phyloP scores from a whole-genome alignment of 2,329 filamentous ascomycete genomes.

The Diaporthe caulivora region DNA sequence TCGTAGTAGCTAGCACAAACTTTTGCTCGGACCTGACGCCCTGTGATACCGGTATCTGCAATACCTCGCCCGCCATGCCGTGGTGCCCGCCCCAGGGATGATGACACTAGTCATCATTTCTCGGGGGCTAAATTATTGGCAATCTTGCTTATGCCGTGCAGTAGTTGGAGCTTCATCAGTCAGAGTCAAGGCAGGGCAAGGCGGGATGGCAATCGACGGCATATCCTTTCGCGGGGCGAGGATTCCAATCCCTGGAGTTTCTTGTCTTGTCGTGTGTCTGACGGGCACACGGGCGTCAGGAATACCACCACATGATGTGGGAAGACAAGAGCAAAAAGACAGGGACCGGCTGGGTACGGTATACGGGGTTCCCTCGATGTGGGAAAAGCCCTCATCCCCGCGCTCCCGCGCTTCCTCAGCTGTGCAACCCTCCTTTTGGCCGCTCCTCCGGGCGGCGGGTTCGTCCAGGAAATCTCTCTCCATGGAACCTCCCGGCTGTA shows the following conservation, averaged over 20 bases:
- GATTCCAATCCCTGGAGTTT: not conserved
- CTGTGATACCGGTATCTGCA: not conserved
- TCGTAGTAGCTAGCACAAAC: too few species aligned
- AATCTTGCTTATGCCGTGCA: constrained; percentile 16
- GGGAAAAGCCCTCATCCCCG: constrained; percentile 11
- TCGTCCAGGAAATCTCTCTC: not conserved
- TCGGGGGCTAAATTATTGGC: not conserved
- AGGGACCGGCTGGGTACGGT: constrained; percentile 7
- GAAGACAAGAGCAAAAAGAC: not conserved
- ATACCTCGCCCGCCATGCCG: not conserved
- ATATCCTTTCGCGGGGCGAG: not conserved
- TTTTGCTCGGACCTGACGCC: constrained; percentile 3
- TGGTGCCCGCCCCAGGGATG: not conserved
- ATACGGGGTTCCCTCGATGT: not conserved
- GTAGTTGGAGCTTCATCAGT: constrained; percentile 15
- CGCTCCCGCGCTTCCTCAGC: constrained; percentile 9
- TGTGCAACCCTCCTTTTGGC: constrained; percentile 16
- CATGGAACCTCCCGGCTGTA: not conserved
- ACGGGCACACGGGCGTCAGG: constrained; percentile 2
- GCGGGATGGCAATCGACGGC: constrained; percentile 19
- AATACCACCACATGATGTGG: constrained; percentile 10
- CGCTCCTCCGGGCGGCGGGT: constrained; percentile 8
- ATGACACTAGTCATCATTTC: not conserved
- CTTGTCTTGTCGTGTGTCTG: not conserved
- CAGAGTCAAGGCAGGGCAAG: not conserved